Conservation (phyloP, 2,329 filamentous ascomycete species). For the Fusarium nurragi region DNA sequence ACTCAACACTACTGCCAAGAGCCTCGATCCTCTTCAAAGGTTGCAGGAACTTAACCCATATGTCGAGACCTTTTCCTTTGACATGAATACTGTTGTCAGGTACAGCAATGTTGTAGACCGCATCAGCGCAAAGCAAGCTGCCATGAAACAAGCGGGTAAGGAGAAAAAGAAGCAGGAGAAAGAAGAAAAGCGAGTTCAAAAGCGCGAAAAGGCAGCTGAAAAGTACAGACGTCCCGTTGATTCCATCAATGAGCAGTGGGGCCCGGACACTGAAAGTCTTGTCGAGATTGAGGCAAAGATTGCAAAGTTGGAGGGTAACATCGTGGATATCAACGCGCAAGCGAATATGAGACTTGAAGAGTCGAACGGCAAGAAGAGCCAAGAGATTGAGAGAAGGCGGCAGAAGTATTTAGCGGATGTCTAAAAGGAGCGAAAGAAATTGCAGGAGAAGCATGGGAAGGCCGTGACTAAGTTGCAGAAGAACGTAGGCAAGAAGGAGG, state of each 20-base stretch:
- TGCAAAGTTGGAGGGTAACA: background rate
- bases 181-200: background rate
- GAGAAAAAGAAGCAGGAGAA: slow-evolving; percentile 14
- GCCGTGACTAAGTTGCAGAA: background rate
- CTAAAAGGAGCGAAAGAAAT: background rate
- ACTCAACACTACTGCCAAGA: background rate
- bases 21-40: slow-evolving; percentile 5
- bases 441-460: background rate
- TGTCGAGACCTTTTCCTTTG: background rate
- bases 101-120: slow-evolving; percentile 10
- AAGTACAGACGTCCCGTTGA: slow-evolving; percentile 5
- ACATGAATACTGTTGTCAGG: background rate
- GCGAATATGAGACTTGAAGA: background rate
- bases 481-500: slow-evolving; percentile 2
- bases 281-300: slow-evolving; percentile 4
- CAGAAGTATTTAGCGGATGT: slow-evolving; percentile 4
- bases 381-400: slow-evolving; percentile 5
- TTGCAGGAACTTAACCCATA: background rate
- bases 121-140: slow-evolving; percentile 18
- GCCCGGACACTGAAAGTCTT: background rate
- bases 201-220: background rate
- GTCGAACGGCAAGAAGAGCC: background rate
- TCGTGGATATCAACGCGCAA: background rate
- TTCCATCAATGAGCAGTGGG: slow-evolving; percentile 8
- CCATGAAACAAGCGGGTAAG: background rate